These are phyloP conservation scores for Lodderomyces elongisporus DNA, from an alignment of 1,139 yeast genomes.

Conservation along the genomic window DNA sequence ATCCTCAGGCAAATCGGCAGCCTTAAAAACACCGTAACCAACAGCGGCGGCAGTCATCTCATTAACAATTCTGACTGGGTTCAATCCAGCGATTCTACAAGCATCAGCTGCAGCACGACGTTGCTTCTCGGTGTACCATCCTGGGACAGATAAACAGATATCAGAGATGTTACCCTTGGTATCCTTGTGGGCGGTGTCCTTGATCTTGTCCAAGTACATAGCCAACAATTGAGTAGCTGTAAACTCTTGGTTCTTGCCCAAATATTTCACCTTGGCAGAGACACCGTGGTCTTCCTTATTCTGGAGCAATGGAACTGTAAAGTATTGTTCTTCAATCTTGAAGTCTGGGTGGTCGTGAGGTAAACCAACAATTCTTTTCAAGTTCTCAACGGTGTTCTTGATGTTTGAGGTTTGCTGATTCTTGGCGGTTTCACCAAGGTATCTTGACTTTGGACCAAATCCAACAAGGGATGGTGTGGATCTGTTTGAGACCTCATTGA, in stretches of 20 bases:
- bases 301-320: conserved; percentile 66
- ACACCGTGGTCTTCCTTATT: conserved; percentile 61
- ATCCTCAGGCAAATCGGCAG: conserved; percentile 89
- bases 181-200: conserved; percentile 74
- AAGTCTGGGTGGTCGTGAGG: conserved; percentile 73
- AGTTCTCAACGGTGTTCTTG: conserved; percentile 91
- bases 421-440: conserved; percentile 92
- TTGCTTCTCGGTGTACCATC: conserved; percentile 95
- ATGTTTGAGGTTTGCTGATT: conserved; percentile 94
- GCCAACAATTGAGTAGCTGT: conserved; percentile 88
- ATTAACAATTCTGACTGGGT: conserved; percentile 96
- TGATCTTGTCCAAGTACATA: conserved; percentile 90
- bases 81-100: conserved; percentile 90
- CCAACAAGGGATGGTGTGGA: conserved; percentile 94
- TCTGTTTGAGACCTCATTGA: conserved; percentile 97
- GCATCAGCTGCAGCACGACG: conserved; percentile 97
- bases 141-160: conserved; percentile 93
- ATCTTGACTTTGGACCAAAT: conserved; percentile 83
- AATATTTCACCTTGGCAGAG: conserved; percentile 80
- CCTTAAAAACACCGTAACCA: conserved; percentile 97
- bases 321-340: conserved; percentile 66
- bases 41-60: conserved; percentile 99
- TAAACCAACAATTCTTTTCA: conserved; percentile 88
- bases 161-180: conserved; percentile 78
- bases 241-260: conserved; percentile 75